Base-by-base conservation (phyloP, 805 yeast genomes). In the Yarrowia hollandica region DNA sequence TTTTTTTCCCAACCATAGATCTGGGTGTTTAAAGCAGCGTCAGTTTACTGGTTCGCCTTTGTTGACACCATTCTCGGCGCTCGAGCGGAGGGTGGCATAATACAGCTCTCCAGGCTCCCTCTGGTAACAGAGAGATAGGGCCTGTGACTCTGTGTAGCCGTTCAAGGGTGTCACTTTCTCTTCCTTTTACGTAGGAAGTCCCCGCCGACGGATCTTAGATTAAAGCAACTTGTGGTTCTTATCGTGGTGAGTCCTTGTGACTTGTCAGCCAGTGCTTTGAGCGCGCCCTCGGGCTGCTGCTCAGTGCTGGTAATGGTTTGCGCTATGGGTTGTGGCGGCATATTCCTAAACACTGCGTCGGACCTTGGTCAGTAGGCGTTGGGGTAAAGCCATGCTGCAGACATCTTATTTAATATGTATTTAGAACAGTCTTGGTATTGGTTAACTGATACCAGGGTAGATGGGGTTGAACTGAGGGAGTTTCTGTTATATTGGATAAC, bases 321-420 rank as follows among this genome's bases (percentile, higher is more conserved):
- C 75, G 73, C 44, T 35, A 19, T 35, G 19, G 44, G 58, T 35
- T 80, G 85, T 76, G 78, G 96, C 97, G 83, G 92, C 96, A 92
- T 92, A 92, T 92, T 92, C 98, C 98, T 92, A 87, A 81, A 90
- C 97, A 83, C 92, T 91, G 86, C 95, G 96, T 80, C 87, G 82
- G 88, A 86, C 83, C 87, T 81, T 78, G 94, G 84, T 95, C 83
- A 69, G 79, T 92, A 83, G 85, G 86, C 96, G 94, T 84, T 89
- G 88, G 97, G 92, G 98, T 90, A 88, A 88, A 91, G 91, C 98
- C 98, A 91, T 92, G 96, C 90, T 84, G 97, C 96, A 78, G 73
- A 92, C 97, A 92, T 84, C 68, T 71, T 58, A 9, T 50, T n/a
- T 37, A 21, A n/a, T n/a, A n/a, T n/a, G n/a, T n/a, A n/a, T n/a